phyloP scores from a whole-genome alignment of 2,329 filamentous ascomycete genomes.

The Fusarium chlamydosporum region DNA sequence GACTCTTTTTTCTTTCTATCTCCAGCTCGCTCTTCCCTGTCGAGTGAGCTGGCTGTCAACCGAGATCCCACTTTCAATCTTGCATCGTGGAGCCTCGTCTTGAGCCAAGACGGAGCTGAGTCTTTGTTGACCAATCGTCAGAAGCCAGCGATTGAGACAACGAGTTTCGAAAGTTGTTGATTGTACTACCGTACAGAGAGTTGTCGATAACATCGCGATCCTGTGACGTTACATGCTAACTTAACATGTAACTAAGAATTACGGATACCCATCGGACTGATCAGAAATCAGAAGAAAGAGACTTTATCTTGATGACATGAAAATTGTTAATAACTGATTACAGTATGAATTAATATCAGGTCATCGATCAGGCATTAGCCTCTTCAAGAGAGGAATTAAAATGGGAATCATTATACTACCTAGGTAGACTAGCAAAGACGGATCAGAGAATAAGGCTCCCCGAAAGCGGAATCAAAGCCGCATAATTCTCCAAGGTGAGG shows the following conservation, averaged over 20 bases:
- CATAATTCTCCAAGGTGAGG: constrained; percentile 12
- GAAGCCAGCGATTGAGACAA: neutral
- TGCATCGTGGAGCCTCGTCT: constrained; percentile 29
- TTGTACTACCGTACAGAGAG: too few species aligned
- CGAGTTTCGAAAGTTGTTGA: too few species aligned
- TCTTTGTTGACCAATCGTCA: neutral
- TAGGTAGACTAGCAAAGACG: neutral
- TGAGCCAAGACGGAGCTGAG: constrained; percentile 12
- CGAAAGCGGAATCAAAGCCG: constrained; percentile 19
- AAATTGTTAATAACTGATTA: constrained; percentile 2
- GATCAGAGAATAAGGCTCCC: constrained; percentile 9
- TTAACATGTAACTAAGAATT: neutral
- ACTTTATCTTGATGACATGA: constrained; percentile 1
- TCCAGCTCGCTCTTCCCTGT: neutral
- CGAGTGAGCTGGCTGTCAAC: constrained; percentile 9
- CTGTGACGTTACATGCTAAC: constrained; percentile 3
- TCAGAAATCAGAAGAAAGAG: neutral
- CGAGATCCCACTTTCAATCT: constrained; percentile 31
- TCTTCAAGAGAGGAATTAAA: neutral
- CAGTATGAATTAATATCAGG: constrained; percentile 7
- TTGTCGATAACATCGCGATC: neutral
- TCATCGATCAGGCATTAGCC: constrained; percentile 2
- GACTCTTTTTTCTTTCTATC: neutral
- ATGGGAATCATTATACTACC: neutral
- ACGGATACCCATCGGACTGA: neutral